Base-by-base conservation (phyloP, 768 basidiomycete species). In the Tulasnella sp. region DNA sequence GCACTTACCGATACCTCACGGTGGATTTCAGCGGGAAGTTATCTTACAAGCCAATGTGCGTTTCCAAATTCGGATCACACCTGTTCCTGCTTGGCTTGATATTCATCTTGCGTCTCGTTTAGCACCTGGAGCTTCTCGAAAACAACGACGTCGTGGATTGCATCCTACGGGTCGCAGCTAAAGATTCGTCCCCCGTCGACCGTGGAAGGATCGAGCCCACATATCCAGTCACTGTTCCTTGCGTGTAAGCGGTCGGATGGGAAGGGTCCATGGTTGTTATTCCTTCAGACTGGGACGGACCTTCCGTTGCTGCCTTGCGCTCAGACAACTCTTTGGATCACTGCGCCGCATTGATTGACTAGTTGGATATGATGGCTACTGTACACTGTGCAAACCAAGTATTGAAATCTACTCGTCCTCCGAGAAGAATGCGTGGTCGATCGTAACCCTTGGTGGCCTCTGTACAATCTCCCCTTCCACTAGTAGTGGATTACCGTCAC, bases 241-340 rank as follows among this genome's bases (percentile, higher is more conserved):
- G 72, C 72, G 3, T 73, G 72, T 37, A 38, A 72, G 71, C 31
- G 19, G 38, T 8, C 67, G 7, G 14, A 34, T 68, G 72, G 22
- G 12, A 49, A 34, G 19, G 72, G 72, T 0, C 72, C 29, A 11
- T 73, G 72, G 74, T 22, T 36, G 34, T 49, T 75, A 22, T 75
- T 69, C 58, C 67, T 75, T n/a, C 74, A 75, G 64, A 75, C 74
- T 29, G 74, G 74, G 9, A 71, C 74, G 3, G 58, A 75, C 19
- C 25, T 71, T 3, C 74, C 74, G 17, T 38, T 42, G 74, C n/a
- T 40, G 31, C 5, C 25, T 19, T 75, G 74, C 22, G 36, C 31
- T 1, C 29, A 67, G 29, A 69, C 67, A 22, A 37, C 67, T 19
- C 64, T 75, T 17, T 68, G 31, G 34, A 68, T 68, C 38, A 68